A percentile compares a stretch with the other conserved stretches of the same genome.
Evolutionary conservation across 371 early-diverging fungal genomes (phyloP).

Genomic region (Mortierella sp.): DNA sequence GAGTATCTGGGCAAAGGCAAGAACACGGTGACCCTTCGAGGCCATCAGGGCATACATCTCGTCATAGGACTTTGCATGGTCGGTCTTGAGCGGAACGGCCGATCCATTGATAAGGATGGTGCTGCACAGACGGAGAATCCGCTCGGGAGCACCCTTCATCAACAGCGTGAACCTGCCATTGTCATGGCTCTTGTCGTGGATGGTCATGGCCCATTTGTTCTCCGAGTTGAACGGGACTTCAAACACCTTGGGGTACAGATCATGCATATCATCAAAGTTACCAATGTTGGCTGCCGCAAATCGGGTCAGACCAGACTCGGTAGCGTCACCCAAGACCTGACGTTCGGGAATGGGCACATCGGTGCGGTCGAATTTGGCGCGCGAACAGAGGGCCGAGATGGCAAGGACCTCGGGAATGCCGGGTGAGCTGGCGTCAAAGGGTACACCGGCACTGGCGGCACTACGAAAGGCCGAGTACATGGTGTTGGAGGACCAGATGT

Average conservation of each 20-base stretch:
- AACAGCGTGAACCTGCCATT: slow-evolving; percentile 79
- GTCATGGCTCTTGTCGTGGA: slow-evolving; percentile 80
- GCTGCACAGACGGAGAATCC: slow-evolving; percentile 84
- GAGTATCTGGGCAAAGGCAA: slow-evolving; percentile 89
- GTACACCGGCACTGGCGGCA: slow-evolving; percentile 56
- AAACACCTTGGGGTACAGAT: slow-evolving; percentile 86
- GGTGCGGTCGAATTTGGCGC: slow-evolving; percentile 88
- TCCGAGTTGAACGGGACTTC: slow-evolving; percentile 97
- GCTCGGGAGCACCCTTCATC: slow-evolving; percentile 97
- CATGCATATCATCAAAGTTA: slow-evolving; percentile 75
- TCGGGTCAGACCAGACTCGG: slow-evolving; percentile 90
- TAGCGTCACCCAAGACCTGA: slow-evolving; percentile 89
- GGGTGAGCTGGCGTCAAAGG: slow-evolving; percentile 60
- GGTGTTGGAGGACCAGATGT: slow-evolving; percentile 84
- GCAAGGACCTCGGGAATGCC: slow-evolving; percentile 81
- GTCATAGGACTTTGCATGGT: slow-evolving; percentile 72
- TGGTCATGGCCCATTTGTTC: slow-evolving; percentile 95
- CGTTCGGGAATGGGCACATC: slow-evolving; percentile 87
- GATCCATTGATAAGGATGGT: slow-evolving; percentile 68
- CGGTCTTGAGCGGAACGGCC: slow-evolving; percentile 68
- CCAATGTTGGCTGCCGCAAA: slow-evolving; percentile 77
- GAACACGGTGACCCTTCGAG: slow-evolving; percentile 92
- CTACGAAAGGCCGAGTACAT: slow-evolving; percentile 75
- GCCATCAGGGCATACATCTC: slow-evolving; percentile 90
- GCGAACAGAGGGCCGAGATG: slow-evolving; percentile 82